phyloP scores from a whole-genome alignment of 164 flowering plant species.

The Nelumbo lutea region DNA sequence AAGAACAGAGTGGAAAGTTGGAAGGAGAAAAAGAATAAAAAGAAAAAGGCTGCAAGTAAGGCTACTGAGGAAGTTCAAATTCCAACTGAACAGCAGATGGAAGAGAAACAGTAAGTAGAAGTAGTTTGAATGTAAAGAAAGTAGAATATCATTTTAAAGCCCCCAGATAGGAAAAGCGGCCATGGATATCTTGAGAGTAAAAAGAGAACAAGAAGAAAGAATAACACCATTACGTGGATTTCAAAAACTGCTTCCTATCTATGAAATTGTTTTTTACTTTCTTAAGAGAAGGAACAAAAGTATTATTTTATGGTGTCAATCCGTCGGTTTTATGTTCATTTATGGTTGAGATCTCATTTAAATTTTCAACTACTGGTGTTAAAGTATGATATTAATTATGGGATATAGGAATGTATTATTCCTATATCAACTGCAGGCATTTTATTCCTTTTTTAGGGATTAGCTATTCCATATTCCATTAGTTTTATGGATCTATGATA shows the following conservation, averaged over 20 bases:
- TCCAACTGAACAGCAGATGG: conserved; percentile 84
- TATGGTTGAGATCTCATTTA: not conserved
- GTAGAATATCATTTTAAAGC: not conserved
- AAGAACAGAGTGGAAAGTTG: conserved; percentile 94
- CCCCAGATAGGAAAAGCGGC: no score
- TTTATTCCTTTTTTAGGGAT: no score
- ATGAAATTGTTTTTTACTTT: no score
- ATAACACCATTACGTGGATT: not conserved
- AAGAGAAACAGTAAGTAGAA: conserved; percentile 55
- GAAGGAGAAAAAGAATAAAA: conserved; percentile 81
- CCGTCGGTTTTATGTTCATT: not conserved
- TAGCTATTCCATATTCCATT: no score
- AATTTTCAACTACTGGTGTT: not conserved
- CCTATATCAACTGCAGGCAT: no score
- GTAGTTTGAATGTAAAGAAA: not conserved
- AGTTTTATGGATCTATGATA: no score
- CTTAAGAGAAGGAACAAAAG: no score
- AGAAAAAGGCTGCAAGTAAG: conserved; percentile 45
- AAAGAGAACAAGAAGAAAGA: not conserved
- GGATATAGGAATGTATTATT: not conserved
- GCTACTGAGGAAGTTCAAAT: conserved; percentile 38
- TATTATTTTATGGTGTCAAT: not conserved
- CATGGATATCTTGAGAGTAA: no score
- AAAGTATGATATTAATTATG: not conserved
- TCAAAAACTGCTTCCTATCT: not conserved